phyloP scores from a whole-genome alignment of 2,329 filamentous ascomycete species.

The Aureobasidium sp. region DNA sequence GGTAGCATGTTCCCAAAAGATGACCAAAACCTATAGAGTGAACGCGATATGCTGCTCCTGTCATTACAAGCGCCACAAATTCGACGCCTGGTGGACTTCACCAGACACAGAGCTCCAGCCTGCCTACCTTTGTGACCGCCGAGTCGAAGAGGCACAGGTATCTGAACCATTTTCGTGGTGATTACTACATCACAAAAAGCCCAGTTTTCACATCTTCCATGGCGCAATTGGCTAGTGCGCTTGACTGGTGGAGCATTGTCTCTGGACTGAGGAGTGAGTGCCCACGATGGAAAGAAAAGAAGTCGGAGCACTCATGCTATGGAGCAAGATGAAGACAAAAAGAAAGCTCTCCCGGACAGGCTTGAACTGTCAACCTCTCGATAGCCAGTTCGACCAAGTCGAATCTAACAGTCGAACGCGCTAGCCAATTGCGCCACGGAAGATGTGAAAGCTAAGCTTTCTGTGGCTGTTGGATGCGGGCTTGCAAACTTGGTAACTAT shows the following conservation, averaged over 20 bases:
- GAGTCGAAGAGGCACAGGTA: too few species aligned
- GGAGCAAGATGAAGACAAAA: background rate
- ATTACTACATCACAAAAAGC: too few species aligned
- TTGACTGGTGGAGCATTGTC: background rate
- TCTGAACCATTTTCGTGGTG: too few species aligned
- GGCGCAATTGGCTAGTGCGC: conserved; percentile 5
- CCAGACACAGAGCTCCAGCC: too few species aligned
- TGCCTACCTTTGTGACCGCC: too few species aligned
- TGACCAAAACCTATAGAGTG: too few species aligned
- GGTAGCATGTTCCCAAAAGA: too few species aligned
- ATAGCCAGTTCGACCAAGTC: background rate
- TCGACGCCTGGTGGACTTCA: too few species aligned
- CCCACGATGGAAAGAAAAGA: too few species aligned
- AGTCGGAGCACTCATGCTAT: background rate
- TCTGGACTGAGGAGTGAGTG: too few species aligned
- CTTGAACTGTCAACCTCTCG: conserved; percentile 12
- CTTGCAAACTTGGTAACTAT: background rate
- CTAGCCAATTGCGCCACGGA: conserved; percentile 12
- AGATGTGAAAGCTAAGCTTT: conserved; percentile 1
- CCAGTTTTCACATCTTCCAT: background rate
- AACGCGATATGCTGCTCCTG: too few species aligned
- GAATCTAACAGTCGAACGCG: conserved; percentile 11
- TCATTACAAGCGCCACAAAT: too few species aligned
- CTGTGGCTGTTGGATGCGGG: background rate
- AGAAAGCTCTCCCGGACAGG: background rate